These are phyloP conservation scores for Plantago coronopus DNA, from an alignment of 305 asterid genomes.

Conservation along the genomic window DNA sequence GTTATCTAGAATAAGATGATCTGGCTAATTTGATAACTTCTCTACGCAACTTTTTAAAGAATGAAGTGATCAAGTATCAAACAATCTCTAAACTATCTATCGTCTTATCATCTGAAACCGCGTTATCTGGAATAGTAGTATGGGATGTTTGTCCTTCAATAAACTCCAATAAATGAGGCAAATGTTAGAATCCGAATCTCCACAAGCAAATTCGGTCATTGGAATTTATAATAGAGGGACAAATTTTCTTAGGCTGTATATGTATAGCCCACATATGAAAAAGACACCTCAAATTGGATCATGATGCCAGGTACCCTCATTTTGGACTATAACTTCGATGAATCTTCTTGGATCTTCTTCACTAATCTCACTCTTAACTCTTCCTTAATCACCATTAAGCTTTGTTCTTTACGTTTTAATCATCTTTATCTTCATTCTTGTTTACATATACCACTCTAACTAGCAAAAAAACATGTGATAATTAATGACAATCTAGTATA, in stretches of 20 bases:
- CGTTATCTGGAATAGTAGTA: too few relatives aligned
- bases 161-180: background rate
- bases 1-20: too few relatives aligned
- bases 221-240: background rate
- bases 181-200: background rate
- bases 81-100: too few relatives aligned
- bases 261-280: conserved; percentile 32
- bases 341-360: conserved; percentile 23
- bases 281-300: conserved; percentile 34
- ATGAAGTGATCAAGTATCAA: too few relatives aligned
- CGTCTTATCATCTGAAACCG: too few relatives aligned
- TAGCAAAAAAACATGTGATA: too few relatives aligned
- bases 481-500: too few relatives aligned
- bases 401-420: conserved; percentile 3
- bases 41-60: too few relatives aligned
- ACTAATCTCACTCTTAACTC: conserved; percentile 3
- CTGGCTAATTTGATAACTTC: too few relatives aligned
- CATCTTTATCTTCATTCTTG: too few relatives aligned
- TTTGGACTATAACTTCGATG: conserved; percentile 26
- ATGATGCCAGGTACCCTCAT: conserved; percentile 31
- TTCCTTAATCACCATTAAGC: conserved; percentile 11
- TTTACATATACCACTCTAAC: too few relatives aligned
- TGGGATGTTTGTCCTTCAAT: too few relatives aligned
- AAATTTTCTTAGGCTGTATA: conserved; percentile 1
- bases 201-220: background rate